These are phyloP conservation scores for Rosellinia necatrix DNA, from an alignment of 2,329 filamentous ascomycete species.

Conservation along the genomic window DNA sequence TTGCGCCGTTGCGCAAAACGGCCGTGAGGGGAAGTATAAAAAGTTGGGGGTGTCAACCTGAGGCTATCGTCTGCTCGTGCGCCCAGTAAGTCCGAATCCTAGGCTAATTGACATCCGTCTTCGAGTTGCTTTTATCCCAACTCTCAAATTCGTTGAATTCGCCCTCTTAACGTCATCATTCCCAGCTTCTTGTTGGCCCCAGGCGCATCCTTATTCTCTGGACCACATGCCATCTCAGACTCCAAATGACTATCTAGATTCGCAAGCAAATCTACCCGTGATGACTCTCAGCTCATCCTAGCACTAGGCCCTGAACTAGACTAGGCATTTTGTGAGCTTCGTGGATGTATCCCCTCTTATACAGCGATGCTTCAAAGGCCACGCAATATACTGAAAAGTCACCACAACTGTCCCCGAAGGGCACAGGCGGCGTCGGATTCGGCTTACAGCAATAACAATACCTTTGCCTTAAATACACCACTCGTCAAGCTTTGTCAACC, in stretches of 20 bases:
- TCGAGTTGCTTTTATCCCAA: constrained; percentile 6
- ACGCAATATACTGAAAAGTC: constrained; percentile 29
- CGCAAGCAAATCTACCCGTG: constrained; percentile 28
- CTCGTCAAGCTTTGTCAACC: constrained; percentile 18
- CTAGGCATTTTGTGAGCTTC: constrained; percentile 19
- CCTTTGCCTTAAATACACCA: constrained; percentile 14
- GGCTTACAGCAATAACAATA: constrained; percentile 9
- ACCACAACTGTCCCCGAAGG: constrained; percentile 19
- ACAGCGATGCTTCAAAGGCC: constrained; percentile 39
- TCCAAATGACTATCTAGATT: constrained; percentile 20
- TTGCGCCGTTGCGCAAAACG: constrained; percentile 38
- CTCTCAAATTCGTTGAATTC: constrained; percentile 4
- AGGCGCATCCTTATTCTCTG: neutral
- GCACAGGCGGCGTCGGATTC: constrained; percentile 10
- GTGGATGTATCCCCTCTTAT: constrained; percentile 26
- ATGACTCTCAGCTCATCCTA: constrained; percentile 35
- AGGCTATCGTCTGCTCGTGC: neutral
- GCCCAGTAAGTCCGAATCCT: neutral
- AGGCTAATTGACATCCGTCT: neutral
- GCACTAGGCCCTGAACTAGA: constrained; percentile 29
- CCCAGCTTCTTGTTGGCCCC: neutral
- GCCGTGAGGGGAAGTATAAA: constrained; percentile 26
- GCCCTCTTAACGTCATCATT: too few relatives aligned
- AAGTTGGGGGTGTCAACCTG: neutral
- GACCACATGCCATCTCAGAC: constrained; percentile 2